phyloP scores from a whole-genome alignment of 1,139 yeast species.

The Pneumocystis jirovecii region DNA sequence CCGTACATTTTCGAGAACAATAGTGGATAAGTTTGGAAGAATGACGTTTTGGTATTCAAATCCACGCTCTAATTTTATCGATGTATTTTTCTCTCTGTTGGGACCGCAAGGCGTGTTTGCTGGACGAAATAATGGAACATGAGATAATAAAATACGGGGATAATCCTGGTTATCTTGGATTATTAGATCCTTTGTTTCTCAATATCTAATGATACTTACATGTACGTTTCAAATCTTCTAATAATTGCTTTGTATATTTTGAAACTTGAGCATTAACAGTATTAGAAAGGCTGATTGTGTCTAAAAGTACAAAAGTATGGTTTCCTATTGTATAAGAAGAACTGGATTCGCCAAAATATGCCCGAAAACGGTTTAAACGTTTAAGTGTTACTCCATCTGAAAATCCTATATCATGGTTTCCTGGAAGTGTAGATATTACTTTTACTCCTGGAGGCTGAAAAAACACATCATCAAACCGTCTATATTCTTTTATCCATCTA shows the following conservation, averaged over 20 bases:
- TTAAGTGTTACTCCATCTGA: slow-evolving; percentile 47
- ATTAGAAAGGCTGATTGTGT: slow-evolving; percentile 65
- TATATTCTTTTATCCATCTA: slow-evolving; percentile 59
- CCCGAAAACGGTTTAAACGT: slow-evolving; percentile 46
- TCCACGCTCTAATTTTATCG: slow-evolving; percentile 44
- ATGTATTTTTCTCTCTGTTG: slow-evolving; percentile 50
- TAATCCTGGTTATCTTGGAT: slow-evolving; percentile 15
- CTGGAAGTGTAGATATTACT: slow-evolving; percentile 51
- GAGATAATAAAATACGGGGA: slow-evolving; percentile 62
- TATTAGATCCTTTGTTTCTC: not conserved
- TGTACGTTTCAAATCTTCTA: slow-evolving; percentile 22
- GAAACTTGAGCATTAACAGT: slow-evolving; percentile 30
- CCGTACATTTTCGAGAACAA: slow-evolving; percentile 38
- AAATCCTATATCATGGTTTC: slow-evolving; percentile 93
- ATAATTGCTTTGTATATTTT: slow-evolving; percentile 30
- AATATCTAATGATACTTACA: not conserved
- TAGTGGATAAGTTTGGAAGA: slow-evolving; percentile 40
- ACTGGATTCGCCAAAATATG: slow-evolving; percentile 57
- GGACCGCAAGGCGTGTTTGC: slow-evolving; percentile 48
- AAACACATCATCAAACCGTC: slow-evolving; percentile 53
- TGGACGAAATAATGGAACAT: slow-evolving; percentile 64
- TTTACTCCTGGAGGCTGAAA: slow-evolving; percentile 17
- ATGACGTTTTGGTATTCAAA: slow-evolving; percentile 66
- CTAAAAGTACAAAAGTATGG: slow-evolving; percentile 62
- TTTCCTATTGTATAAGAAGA: slow-evolving; percentile 50